Conservation (phyloP, 768 basidiomycete genomes). For the Agrocybe pediades region DNA sequence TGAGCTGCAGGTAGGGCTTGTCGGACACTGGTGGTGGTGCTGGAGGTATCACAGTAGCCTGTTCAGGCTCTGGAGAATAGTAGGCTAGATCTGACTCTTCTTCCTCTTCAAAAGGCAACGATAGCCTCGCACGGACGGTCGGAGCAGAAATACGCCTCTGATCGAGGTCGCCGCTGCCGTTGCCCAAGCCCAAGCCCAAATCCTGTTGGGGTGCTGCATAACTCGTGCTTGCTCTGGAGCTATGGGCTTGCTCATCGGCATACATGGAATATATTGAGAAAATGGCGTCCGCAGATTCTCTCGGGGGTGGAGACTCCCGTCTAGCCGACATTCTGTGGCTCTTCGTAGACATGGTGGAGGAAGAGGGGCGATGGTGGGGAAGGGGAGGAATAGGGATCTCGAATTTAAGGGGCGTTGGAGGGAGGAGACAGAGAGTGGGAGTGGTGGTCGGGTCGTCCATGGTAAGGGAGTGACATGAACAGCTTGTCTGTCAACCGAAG, state of each 20-base stretch:
- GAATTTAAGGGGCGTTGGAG: constrained; percentile 31
- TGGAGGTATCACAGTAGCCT: constrained; percentile 19
- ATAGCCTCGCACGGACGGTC: constrained; percentile 29
- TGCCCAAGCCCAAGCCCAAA: too few species aligned
- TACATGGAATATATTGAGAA: constrained; percentile 90
- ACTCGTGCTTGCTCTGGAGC: constrained; percentile 46
- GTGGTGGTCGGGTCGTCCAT: constrained; percentile 37
- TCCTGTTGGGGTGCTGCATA: constrained; percentile 24
- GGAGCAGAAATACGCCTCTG: constrained; percentile 13
- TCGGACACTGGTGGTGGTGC: constrained; percentile 14
- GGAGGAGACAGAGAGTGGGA: constrained; percentile 39
- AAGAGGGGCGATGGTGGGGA: constrained; percentile 17
- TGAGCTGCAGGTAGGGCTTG: constrained; percentile 11
- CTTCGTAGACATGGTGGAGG: constrained; percentile 31
- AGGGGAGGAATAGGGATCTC: constrained; percentile 6
- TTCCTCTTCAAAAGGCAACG: constrained; percentile 23
- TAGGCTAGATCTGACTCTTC: constrained; percentile 33
- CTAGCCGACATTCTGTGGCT: constrained; percentile 23
- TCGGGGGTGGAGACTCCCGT: constrained; percentile 26
- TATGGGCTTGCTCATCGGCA: constrained; percentile 49
- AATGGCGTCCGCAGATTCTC: constrained; percentile 69
- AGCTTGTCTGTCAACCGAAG: constrained; percentile 1
- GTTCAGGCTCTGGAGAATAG: constrained; percentile 20
- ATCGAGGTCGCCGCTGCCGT: neutral
- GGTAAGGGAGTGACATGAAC: constrained; percentile 10